Percentiles rank a stretch among this genome's conserved stretches.
Evolutionary conservation across 768 basidiomycete species (phyloP).

Genomic region (Amanita fuliginea): DNA sequence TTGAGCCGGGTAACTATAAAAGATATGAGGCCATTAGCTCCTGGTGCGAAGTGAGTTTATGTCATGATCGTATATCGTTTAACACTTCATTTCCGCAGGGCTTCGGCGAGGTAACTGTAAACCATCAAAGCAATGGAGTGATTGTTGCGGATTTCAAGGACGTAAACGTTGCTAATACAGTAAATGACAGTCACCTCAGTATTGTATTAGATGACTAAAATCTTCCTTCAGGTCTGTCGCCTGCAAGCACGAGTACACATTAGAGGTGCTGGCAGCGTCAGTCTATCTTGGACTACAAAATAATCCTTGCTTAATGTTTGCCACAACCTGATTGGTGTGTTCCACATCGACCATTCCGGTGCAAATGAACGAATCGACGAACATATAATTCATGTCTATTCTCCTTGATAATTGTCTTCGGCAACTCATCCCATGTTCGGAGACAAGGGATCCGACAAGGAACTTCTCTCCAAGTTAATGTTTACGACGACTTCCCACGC

Average conservation of each 20-base stretch:
- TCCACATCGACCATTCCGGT: neutral
- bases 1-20: slow-evolving; percentile 1
- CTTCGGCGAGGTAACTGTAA: slow-evolving; percentile 6
- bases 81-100: neutral
- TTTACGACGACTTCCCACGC: neutral
- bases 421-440: neutral
- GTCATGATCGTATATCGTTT: neutral
- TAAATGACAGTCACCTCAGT: neutral
- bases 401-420: neutral
- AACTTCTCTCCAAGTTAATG: too few species aligned
- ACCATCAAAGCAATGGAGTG: neutral
- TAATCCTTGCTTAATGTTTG: neutral
- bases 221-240: neutral
- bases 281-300: slow-evolving; percentile 6
- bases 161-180: slow-evolving; percentile 1
- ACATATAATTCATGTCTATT: neutral
- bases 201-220: neutral
- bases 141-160: slow-evolving; percentile 5
- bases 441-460: neutral
- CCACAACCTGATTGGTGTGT: neutral
- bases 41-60: slow-evolving; percentile 7
- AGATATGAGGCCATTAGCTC: slow-evolving; percentile 4
- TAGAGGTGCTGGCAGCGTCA: slow-evolving; percentile 6
- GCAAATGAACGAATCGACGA: neutral
- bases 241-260: slow-evolving; percentile 5